These are phyloP conservation scores for Fusarium piperis DNA, from an alignment of 2,329 filamentous ascomycete species.

Conservation along the genomic window DNA sequence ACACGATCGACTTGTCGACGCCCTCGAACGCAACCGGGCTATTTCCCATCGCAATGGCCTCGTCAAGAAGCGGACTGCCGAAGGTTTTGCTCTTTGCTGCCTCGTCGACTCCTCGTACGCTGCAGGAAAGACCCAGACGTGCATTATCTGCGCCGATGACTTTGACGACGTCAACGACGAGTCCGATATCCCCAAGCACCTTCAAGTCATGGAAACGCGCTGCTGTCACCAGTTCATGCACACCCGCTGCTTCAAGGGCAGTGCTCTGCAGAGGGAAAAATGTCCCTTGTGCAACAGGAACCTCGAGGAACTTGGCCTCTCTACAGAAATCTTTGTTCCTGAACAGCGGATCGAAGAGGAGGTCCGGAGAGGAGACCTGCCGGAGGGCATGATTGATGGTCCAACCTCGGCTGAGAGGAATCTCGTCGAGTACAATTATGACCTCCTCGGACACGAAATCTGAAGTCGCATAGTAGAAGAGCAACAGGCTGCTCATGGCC, in stretches of 20 bases:
- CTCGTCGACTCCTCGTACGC: not conserved
- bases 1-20: not conserved
- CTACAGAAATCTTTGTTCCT: not conserved
- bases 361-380: not conserved
- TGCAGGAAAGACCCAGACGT: not conserved
- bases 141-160: slow-evolving; percentile 12
- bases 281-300: slow-evolving; percentile 15
- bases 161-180: not conserved
- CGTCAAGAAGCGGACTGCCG: not conserved
- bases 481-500: not conserved
- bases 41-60: not conserved
- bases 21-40: slow-evolving; percentile 5
- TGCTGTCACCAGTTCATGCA: slow-evolving; percentile 24
- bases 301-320: not conserved
- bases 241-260: slow-evolving; percentile 20
- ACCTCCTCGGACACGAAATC: not conserved
- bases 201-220: not conserved
- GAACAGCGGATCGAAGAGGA: not conserved
- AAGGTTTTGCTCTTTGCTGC: not conserved
- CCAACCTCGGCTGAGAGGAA: not conserved
- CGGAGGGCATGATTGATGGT: not conserved
- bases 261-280: not conserved
- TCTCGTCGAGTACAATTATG: not conserved
- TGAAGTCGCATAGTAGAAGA: not conserved
- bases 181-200: not conserved